A percentile compares a stretch with the other conserved stretches of the same genome.
phyloP scores from a whole-genome alignment of 148 eudicot genomes.

The Chenopodium quinoa region DNA sequence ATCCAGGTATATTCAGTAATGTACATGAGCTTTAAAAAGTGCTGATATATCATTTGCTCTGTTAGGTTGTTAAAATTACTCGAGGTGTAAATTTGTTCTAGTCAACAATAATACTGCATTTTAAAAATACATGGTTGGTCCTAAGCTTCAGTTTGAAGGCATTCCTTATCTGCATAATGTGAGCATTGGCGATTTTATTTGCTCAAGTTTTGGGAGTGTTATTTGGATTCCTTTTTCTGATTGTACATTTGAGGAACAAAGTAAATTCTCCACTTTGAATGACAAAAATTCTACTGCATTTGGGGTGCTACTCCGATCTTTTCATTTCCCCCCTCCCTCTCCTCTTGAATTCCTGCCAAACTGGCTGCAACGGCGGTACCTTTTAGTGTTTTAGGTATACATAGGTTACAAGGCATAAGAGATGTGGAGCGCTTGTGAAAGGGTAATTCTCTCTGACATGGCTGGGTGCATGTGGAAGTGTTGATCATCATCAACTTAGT shows the following conservation, averaged over 20 bases:
- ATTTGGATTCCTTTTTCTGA: not conserved
- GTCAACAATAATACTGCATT: not conserved
- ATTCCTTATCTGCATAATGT: not conserved
- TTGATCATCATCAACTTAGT: too few species aligned
- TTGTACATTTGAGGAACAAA: not conserved
- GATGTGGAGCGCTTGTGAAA: not conserved
- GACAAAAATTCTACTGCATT: not conserved
- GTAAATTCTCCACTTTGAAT: not conserved
- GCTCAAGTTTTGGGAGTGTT: not conserved
- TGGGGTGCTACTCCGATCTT: not conserved
- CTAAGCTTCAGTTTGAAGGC: not conserved
- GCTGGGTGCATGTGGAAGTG: not conserved
- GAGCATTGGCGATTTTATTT: not conserved
- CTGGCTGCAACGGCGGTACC: not conserved
- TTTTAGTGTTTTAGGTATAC: not conserved
- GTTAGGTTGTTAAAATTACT: not conserved
- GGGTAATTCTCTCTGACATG: not conserved
- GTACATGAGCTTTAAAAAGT: not conserved
- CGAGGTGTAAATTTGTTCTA: not conserved
- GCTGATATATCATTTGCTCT: not conserved
- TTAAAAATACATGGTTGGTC: not conserved
- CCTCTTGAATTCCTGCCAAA: not conserved
- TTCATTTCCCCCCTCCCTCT: too few species aligned
- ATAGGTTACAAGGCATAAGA: not conserved
- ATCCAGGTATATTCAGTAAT: conserved; percentile 53